These are phyloP conservation scores for Barnettozyma botsteinii DNA, from an alignment of 805 yeast species.

Conservation along the genomic window DNA sequence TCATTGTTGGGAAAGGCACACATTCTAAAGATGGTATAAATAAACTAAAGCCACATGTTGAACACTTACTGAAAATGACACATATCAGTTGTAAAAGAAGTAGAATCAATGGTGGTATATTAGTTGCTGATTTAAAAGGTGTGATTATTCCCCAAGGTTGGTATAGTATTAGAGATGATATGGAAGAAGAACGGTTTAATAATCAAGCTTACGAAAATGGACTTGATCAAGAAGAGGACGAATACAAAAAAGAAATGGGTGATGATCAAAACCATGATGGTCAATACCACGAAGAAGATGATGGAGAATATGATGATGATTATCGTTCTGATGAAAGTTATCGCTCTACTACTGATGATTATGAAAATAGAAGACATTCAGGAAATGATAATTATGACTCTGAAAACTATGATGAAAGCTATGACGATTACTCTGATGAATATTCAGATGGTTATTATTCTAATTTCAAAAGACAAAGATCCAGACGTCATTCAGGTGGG, in stretches of 20 bases:
- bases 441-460: neutral
- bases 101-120: slow-evolving; percentile 70
- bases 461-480: neutral
- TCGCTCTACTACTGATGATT: neutral
- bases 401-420: neutral
- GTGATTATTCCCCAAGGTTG: slow-evolving; percentile 38
- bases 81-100: slow-evolving; percentile 57
- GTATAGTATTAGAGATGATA: slow-evolving; percentile 20
- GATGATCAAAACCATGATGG: neutral
- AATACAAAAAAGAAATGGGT: neutral
- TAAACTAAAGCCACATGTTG: slow-evolving; percentile 84
- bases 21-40: slow-evolving; percentile 81
- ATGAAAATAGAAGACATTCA: neutral
- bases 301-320: neutral
- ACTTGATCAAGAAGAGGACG: neutral
- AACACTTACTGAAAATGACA: slow-evolving; percentile 62
- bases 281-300: neutral
- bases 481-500: neutral
- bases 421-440: neutral
- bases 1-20: slow-evolving; percentile 88
- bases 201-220: slow-evolving; percentile 1
- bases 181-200: too few relatives aligned
- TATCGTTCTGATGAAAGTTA: neutral
- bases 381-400: neutral
- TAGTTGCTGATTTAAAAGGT: slow-evolving; percentile 55